A percentile compares a stretch with the other conserved stretches of the same genome.
phyloP scores from a whole-genome alignment of 202 grass and related monocot genomes.

The Zizania palustris region DNA sequence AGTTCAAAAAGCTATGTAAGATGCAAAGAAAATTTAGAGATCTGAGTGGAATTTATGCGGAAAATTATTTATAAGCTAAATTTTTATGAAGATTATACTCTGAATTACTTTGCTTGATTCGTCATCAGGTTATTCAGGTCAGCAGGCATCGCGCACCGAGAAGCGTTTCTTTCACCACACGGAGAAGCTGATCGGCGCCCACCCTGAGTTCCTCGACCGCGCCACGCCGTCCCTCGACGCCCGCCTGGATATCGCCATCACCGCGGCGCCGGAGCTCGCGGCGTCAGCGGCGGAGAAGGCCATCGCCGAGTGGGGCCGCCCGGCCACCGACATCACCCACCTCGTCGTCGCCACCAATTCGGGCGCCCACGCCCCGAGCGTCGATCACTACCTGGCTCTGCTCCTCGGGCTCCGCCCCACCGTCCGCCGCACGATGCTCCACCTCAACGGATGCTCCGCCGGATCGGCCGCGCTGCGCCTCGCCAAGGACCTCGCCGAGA shows the following conservation, averaged over 20 bases:
- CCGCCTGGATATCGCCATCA: constrained; percentile 45
- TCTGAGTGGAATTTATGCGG: too few relatives aligned
- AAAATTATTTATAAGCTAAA: too few relatives aligned
- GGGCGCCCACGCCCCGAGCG: too few relatives aligned
- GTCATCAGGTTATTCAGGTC: too few relatives aligned
- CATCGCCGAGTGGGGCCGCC: constrained; percentile 56
- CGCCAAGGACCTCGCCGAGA: not conserved
- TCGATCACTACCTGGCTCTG: too few relatives aligned
- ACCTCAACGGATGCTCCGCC: not conserved
- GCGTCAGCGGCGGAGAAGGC: constrained; percentile 41
- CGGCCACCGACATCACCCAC: too few relatives aligned
- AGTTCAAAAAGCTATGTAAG: constrained; percentile 35
- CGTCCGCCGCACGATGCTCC: not conserved
- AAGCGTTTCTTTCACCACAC: constrained; percentile 47
- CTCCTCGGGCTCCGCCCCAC: not conserved
- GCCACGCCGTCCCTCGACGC: constrained; percentile 43
- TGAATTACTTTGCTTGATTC: not conserved
- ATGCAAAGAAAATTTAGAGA: too few relatives aligned
- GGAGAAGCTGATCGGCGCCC: constrained; percentile 43
- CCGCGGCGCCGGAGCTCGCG: constrained; percentile 41
- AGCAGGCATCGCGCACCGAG: constrained; percentile 31
- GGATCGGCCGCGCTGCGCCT: not conserved
- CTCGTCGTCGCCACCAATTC: not conserved
- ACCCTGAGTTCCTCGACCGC: constrained; percentile 41
- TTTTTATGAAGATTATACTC: too few relatives aligned